Evolutionary conservation across 345 rosid genomes (phyloP).

Genomic region (Pseudoturritis turrita): DNA sequence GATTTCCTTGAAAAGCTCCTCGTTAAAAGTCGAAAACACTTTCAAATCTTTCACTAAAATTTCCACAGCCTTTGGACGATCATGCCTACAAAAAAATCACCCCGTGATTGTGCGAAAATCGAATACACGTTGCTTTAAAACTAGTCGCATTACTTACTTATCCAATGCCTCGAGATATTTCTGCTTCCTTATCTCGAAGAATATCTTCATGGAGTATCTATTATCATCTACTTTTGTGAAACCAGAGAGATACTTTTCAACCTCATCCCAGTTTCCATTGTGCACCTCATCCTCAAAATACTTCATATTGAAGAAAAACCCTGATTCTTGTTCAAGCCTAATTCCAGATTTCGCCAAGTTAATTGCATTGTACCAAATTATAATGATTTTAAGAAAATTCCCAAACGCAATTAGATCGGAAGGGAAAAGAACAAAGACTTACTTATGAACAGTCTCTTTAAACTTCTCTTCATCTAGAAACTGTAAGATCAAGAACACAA

Average conservation of each 20-base stretch:
- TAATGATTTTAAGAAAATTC: no score
- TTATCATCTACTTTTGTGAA: slow-evolving; percentile 97
- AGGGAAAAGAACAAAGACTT: slow-evolving; percentile 19
- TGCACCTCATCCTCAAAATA: slow-evolving; percentile 99
- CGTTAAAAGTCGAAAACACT: slow-evolving; percentile 94
- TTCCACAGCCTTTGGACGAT: slow-evolving; percentile 93
- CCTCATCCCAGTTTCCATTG: slow-evolving; percentile 97
- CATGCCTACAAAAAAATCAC: slow-evolving; percentile 54
- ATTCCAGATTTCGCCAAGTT: neutral
- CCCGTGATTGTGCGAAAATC: neutral
- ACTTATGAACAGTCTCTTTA: slow-evolving; percentile 98
- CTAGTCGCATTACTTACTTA: slow-evolving; percentile 38
- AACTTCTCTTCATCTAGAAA: slow-evolving; percentile 99
- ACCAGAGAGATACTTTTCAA: slow-evolving; percentile 95
- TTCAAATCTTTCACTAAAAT: slow-evolving; percentile 89
- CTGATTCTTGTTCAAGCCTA: slow-evolving; percentile 99
- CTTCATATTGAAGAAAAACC: slow-evolving; percentile 98
- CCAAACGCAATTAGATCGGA: neutral
- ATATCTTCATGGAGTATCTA: slow-evolving; percentile 96
- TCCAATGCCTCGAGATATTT: slow-evolving; percentile 99
- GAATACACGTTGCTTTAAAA: neutral
- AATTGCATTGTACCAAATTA: neutral
- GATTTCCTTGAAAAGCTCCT: slow-evolving; percentile 95
- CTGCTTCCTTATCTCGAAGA: slow-evolving; percentile 99
- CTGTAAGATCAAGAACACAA: slow-evolving; percentile 96